These are phyloP conservation scores for Pichia sp. DNA, from an alignment of 1,139 yeast species.

Conservation along the genomic window DNA sequence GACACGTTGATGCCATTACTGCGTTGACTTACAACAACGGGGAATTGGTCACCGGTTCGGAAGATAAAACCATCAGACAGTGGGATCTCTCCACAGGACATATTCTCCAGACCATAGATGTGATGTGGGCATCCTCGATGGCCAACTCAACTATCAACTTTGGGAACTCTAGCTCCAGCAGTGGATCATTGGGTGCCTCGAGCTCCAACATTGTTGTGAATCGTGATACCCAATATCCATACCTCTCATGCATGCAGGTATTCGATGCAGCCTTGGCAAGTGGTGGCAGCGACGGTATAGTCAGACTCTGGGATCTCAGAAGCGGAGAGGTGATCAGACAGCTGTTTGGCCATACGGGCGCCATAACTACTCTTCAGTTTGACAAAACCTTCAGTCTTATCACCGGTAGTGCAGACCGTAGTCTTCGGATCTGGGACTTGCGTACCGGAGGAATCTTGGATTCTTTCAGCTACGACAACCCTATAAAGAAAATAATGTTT, in stretches of 20 bases:
- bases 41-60: conserved; percentile 59
- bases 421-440: conserved; percentile 68
- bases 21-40: conserved; percentile 50
- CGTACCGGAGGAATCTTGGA: conserved; percentile 48
- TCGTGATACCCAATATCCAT: conserved; percentile 32
- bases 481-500: conserved; percentile 50
- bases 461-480: conserved; percentile 49
- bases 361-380: conserved; percentile 65
- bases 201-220: background rate
- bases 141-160: conserved; percentile 21
- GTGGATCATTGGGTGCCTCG: background rate
- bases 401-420: conserved; percentile 62
- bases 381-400: conserved; percentile 53
- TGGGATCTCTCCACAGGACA: conserved; percentile 75
- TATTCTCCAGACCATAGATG: conserved; percentile 58
- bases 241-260: conserved; percentile 58
- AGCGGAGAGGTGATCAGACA: conserved; percentile 64
- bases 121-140: conserved; percentile 49
- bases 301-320: conserved; percentile 71
- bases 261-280: conserved; percentile 71
- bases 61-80: conserved; percentile 73
- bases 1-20: conserved; percentile 62
- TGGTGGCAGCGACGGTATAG: conserved; percentile 72
- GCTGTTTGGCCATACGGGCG: conserved; percentile 65
- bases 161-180: conserved; percentile 1